phyloP scores from a whole-genome alignment of 331 rosid species.

The Malus hybrid region DNA sequence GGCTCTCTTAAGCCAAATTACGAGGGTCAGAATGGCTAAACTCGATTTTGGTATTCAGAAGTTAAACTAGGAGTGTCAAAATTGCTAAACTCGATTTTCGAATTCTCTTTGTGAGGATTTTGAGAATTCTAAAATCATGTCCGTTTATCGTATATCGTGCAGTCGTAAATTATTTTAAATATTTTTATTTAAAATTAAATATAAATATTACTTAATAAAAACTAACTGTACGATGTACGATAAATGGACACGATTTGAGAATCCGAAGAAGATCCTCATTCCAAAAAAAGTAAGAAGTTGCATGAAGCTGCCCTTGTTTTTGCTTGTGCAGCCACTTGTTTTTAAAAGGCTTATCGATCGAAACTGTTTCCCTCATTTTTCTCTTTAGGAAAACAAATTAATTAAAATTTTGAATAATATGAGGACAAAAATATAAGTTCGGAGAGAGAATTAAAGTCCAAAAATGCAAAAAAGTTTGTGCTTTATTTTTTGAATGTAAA shows the following conservation, averaged over 20 bases:
- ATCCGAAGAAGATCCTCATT: rapidly evolving
- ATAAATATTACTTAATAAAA: neutral
- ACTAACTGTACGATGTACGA: rapidly evolving
- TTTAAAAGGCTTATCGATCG: neutral
- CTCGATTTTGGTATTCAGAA: no score
- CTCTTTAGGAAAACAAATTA: neutral
- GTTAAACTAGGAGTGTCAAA: no score
- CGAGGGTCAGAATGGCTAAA: no score
- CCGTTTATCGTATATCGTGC: rapidly evolving
- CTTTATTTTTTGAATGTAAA: no score
- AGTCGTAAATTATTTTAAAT: no score
- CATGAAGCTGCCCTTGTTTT: neutral
- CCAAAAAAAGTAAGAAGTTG: neutral
- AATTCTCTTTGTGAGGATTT: no score
- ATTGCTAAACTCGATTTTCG: no score
- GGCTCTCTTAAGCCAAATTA: neutral
- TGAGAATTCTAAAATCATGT: rapidly evolving
- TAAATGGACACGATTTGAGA: no score
- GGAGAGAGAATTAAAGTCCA: neutral
- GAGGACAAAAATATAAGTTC: neutral
- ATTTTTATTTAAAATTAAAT: no score
- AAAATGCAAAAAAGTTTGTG: neutral
- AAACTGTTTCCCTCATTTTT: conserved; percentile 4
- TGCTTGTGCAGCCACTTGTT: neutral
- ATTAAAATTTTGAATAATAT: neutral